A percentile compares a stretch with the other conserved stretches of the same genome.
Conservation (phyloP, 108 stramenopile genomes). For the Cafeteria roenbergensis region DNA sequence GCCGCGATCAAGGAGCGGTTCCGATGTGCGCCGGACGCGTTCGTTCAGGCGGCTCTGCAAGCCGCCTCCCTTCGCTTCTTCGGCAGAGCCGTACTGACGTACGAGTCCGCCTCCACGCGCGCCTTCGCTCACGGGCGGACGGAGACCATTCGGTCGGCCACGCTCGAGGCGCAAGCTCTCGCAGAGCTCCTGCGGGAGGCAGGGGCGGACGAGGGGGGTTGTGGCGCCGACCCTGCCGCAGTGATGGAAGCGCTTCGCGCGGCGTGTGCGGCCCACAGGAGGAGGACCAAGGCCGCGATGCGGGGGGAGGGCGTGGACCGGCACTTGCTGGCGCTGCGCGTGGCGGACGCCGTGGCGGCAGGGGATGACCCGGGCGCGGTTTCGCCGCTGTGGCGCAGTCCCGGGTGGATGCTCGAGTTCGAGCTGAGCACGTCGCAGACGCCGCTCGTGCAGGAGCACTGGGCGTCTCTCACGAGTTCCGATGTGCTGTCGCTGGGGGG, state of each 20-base stretch:
- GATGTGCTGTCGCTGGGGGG: neutral
- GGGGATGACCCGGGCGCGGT: too few species aligned
- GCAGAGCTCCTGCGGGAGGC: slow-evolving; percentile 41
- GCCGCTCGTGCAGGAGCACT: neutral
- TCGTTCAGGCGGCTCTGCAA: slow-evolving; percentile 68
- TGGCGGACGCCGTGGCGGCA: neutral
- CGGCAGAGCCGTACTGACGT: slow-evolving; percentile 58
- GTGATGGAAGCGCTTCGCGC: neutral
- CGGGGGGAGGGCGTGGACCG: slow-evolving; percentile 8
- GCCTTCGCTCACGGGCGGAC: slow-evolving; percentile 62
- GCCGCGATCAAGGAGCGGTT: slow-evolving; percentile 46
- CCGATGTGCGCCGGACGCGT: slow-evolving; percentile 68
- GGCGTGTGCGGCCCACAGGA: neutral
- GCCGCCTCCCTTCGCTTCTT: slow-evolving; percentile 60
- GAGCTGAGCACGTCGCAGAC: slow-evolving; percentile 3
- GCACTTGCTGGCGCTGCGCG: neutral
- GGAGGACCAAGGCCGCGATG: neutral
- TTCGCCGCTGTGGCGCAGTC: too few species aligned
- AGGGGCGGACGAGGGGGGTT: slow-evolving; percentile 10
- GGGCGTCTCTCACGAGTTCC: too few species aligned
- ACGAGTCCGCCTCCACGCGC: slow-evolving; percentile 64
- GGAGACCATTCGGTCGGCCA: slow-evolving; percentile 59
- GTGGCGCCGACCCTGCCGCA: too few species aligned
- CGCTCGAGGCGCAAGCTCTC: slow-evolving; percentile 44
- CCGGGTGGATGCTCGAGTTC: neutral